Evolutionary conservation across 331 rosid genomes (phyloP), one percentile per base, ranked within the genome.

Genomic region (Quercus phellos): DNA sequence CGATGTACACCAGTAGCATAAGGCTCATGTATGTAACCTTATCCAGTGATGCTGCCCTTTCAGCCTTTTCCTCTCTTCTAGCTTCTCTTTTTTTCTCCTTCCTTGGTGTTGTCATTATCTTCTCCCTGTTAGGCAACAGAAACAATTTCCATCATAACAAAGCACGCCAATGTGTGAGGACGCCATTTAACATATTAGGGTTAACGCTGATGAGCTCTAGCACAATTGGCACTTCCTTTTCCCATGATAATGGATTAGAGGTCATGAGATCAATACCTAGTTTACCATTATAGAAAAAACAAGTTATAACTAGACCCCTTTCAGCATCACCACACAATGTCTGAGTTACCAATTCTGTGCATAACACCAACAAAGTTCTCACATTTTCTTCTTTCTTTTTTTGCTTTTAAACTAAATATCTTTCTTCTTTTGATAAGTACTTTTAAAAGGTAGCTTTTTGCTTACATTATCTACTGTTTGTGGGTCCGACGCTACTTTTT

Each of bases 61-160:
- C 94, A 1, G 97, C 98, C 88, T 89, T 89, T 60, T 87, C 89
- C 68, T 89, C 85, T 81, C 90, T 82, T 80, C 90, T 82, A 58
- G 81, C 30, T 58, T 86, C 90, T 78, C 90, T 87, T 82, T 84
- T 89, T 70, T 35, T 85, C 64, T 87, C 82, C 71, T 87, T 85
- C 64, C 88, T 85, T 64, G 99, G 99, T 17, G 85, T 73, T 3
- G 98, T 93, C 91, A 88, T 85, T 81, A 91, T 90, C 80, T 91
- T 95, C 91, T 95, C 98, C 88, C 96, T 95, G 84, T 55, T 73
- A 56, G 72, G 74, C 16, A 74, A 5, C 64, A 29, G 14, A 71
- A 85, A 69, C 61, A 55, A 46, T 55, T 16, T 56, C 24, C 64
- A 53, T 72, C 51, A 75, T 69, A 43, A 79, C 42, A 56, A 76